Evolutionary conservation across 495 filamentous ascomycete genomes (phyloP).

Genomic region (Tetracladium marchalianum): DNA sequence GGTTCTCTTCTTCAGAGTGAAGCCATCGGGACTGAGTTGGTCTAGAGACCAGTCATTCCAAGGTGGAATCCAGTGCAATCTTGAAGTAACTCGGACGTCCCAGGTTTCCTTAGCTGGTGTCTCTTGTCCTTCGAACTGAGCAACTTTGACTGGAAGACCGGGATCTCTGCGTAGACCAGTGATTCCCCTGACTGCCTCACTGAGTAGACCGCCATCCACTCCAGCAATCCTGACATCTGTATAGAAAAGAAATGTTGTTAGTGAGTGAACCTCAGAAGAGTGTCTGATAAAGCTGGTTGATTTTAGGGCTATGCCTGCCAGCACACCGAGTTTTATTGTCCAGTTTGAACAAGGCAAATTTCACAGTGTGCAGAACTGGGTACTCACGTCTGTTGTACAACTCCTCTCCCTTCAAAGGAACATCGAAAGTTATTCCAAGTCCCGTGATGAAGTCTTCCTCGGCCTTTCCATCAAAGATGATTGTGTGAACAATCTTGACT

Average conservation of each 20-base stretch:
- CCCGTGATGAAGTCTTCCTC: slow-evolving; percentile 27
- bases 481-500: slow-evolving; percentile 28
- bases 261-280: no score
- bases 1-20: slow-evolving; percentile 39
- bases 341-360: no score
- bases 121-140: slow-evolving; percentile 26
- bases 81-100: slow-evolving; percentile 25
- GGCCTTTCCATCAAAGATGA: slow-evolving; percentile 28
- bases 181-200: slow-evolving; percentile 32
- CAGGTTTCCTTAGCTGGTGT: slow-evolving; percentile 25
- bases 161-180: slow-evolving; percentile 33
- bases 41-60: slow-evolving; percentile 38
- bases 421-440: slow-evolving; percentile 29
- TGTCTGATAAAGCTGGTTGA: no score
- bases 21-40: slow-evolving; percentile 40
- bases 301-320: no score
- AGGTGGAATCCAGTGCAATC: slow-evolving; percentile 32
- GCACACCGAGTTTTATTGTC: no score
- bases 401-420: slow-evolving; percentile 28
- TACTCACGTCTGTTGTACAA: slow-evolving; percentile 26
- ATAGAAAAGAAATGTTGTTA: no score
- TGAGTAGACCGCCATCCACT: slow-evolving; percentile 26
- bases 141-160: slow-evolving; percentile 21
- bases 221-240: slow-evolving; percentile 27
- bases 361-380: no score